A percentile compares a stretch with the other conserved stretches of the same genome.
These are phyloP conservation scores for Ceratocystiopsis sp. DNA, from an alignment of 2,329 filamentous ascomycete species.

Conservation along the genomic window DNA sequence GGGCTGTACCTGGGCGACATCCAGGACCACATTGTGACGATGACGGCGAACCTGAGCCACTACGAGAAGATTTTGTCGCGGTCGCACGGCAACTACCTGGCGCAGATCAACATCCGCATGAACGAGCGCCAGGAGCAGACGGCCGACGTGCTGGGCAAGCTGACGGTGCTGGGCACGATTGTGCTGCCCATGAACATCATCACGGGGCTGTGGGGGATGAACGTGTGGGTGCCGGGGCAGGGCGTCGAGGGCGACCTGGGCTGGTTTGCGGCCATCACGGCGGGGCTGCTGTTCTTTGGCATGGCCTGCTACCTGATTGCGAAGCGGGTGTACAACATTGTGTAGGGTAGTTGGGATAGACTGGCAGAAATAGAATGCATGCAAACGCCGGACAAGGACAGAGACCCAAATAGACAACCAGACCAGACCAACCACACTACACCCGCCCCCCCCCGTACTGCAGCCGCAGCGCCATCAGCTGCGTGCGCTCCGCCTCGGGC, in stretches of 20 bases:
- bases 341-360: constrained; percentile 22
- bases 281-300: constrained; percentile 61
- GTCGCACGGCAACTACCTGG: constrained; percentile 93
- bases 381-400: background rate
- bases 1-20: constrained; percentile 97
- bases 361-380: background rate
- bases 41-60: constrained; percentile 90
- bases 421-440: constrained; percentile 21
- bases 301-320: constrained; percentile 64
- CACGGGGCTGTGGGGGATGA: constrained; percentile 98
- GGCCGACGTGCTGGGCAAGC: constrained; percentile 80
- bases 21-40: constrained; percentile 96
- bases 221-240: constrained; percentile 89
- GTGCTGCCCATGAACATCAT: constrained; percentile 98
- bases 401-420: no score
- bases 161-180: constrained; percentile 92
- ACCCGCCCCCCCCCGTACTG: constrained; percentile 8
- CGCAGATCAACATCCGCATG: constrained; percentile 98
- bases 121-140: constrained; percentile 95
- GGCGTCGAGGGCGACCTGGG: constrained; percentile 55
- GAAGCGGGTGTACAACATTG: constrained; percentile 69
- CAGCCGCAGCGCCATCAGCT: constrained; percentile 57
- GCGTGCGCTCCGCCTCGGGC: constrained; percentile 55
- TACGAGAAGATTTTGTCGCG: constrained; percentile 90
- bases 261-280: constrained; percentile 65